Evolutionary conservation across 441 rosid genomes (phyloP).

Genomic region (Kokia cookei): DNA sequence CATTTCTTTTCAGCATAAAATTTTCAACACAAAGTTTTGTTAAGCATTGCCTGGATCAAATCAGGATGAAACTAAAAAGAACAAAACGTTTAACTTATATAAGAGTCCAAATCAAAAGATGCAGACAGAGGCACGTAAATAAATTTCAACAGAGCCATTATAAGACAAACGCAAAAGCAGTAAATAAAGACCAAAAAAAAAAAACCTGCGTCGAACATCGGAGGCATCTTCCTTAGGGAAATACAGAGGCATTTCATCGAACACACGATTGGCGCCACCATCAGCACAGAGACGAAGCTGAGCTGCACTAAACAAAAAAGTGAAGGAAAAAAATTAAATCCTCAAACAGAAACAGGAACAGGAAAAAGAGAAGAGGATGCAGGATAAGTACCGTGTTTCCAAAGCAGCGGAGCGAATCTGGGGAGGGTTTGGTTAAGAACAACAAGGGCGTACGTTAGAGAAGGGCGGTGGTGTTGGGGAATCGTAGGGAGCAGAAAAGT

Average conservation of each 20-base stretch:
- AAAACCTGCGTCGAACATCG: constrained; percentile 53
- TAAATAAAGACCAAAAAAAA: background rate
- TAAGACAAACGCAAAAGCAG: background rate
- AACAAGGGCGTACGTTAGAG: constrained; percentile 51
- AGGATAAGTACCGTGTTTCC: constrained; percentile 61
- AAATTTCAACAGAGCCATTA: background rate
- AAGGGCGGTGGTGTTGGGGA: constrained; percentile 20
- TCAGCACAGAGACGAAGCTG: constrained; percentile 79
- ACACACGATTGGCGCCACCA: constrained; percentile 97
- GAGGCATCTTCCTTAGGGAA: constrained; percentile 54
- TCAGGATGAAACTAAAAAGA: background rate
- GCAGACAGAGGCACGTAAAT: background rate
- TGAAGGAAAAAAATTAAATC: background rate
- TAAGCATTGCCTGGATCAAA: background rate
- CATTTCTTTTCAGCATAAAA: too few relatives aligned
- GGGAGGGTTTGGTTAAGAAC: constrained; percentile 77
- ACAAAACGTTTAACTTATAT: background rate
- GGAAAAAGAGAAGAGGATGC: background rate
- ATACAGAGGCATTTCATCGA: constrained; percentile 73
- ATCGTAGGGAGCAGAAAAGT: constrained; percentile 58
- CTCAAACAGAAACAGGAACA: background rate
- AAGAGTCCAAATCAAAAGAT: background rate
- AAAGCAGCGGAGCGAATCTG: constrained; percentile 67
- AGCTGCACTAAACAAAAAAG: constrained; percentile 60
- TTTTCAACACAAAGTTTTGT: too few relatives aligned